Base-by-base conservation (phyloP, 2,329 filamentous ascomycete species). In the Fonsecaea pugnacius region DNA sequence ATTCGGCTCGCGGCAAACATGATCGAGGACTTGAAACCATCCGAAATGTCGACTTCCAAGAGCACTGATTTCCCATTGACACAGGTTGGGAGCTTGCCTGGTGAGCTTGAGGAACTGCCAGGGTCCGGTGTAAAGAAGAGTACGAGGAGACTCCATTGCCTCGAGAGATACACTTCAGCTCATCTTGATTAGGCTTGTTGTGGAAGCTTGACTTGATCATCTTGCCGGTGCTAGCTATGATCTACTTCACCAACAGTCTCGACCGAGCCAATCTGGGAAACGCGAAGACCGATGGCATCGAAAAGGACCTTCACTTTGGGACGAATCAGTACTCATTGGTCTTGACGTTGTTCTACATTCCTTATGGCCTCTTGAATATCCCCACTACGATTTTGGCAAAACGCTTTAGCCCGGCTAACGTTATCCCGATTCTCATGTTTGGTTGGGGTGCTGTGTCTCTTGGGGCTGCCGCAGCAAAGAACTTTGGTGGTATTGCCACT, bases 341-440 rank as follows among this genome's bases (percentile, higher is more conserved):
- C 4, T 77, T 84, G 4, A 69, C 83, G 2, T 71, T 84, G 0
- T 84, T 84, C 67, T 83, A 83, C 60, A 77, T 84, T 2, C 82
- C 82, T 0, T 82, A 82, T 64, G 48, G 48, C n/a, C 10, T n/a
- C 16, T 9, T 52, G 48, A 52, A 52, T 12, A 52, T 52, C 10
- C 48, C 48, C 14, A 32, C 48, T 10, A 52, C 48, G 6, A 81
- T 80, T 0, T 68, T 84, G 27, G 48, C 58, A 1, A 43, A 40
- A 30, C 54, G 33, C 36, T 58, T 58, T 35, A 36, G 21, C 18
- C 30, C 21, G 12, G 35, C 18, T 10, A 24, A 24, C 36, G 35
- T 40, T 4, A 27, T 40, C 36, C 54, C 54, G 2, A 16, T 24
- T 1, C 54, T 52, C 48, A 52, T 52, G 48, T 52, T 52, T 30